These are phyloP conservation scores for Kluyveromyces sp. DNA, from an alignment of 1,139 yeast species.

Conservation along the genomic window DNA sequence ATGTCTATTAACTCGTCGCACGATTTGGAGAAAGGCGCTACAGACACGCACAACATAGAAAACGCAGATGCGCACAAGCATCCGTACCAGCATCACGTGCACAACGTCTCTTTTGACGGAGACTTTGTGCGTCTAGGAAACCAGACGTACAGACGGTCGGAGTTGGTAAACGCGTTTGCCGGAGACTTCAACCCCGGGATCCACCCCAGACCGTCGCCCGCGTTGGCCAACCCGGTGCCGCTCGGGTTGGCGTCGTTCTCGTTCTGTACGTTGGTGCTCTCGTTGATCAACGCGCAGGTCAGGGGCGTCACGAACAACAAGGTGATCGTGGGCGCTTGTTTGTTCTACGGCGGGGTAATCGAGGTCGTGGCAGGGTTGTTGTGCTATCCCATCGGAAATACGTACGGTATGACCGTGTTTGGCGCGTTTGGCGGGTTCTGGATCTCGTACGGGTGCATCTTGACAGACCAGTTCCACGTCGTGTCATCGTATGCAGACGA, in stretches of 20 bases:
- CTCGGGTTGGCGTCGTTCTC: slow-evolving; percentile 54
- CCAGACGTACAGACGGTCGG: slow-evolving; percentile 49
- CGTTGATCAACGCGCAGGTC: slow-evolving; percentile 46
- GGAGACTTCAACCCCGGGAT: slow-evolving; percentile 56
- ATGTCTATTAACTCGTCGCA: slow-evolving; percentile 7
- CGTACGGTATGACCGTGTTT: slow-evolving; percentile 59
- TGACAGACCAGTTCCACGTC: slow-evolving; percentile 51
- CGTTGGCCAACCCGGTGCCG: slow-evolving; percentile 53
- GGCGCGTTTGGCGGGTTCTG: slow-evolving; percentile 72
- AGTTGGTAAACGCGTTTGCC: slow-evolving; percentile 51
- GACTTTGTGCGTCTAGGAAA: slow-evolving; percentile 45
- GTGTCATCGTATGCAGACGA: slow-evolving; percentile 44
- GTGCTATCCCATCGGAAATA: slow-evolving; percentile 59
- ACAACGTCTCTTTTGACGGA: slow-evolving; percentile 30
- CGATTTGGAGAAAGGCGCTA: slow-evolving; percentile 7
- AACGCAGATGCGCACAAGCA: background rate
- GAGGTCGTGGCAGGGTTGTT: slow-evolving; percentile 61
- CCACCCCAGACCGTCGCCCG: slow-evolving; percentile 29
- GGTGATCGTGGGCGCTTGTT: slow-evolving; percentile 42
- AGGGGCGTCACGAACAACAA: slow-evolving; percentile 45
- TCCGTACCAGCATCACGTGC: slow-evolving; percentile 11
- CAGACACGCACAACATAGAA: slow-evolving; percentile 3
- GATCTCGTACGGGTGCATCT: slow-evolving; percentile 56
- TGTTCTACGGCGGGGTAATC: slow-evolving; percentile 58
- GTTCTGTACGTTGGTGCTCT: slow-evolving; percentile 39